Base-by-base conservation (phyloP, 345 rosid species). In the Melastoma malabathricum region DNA sequence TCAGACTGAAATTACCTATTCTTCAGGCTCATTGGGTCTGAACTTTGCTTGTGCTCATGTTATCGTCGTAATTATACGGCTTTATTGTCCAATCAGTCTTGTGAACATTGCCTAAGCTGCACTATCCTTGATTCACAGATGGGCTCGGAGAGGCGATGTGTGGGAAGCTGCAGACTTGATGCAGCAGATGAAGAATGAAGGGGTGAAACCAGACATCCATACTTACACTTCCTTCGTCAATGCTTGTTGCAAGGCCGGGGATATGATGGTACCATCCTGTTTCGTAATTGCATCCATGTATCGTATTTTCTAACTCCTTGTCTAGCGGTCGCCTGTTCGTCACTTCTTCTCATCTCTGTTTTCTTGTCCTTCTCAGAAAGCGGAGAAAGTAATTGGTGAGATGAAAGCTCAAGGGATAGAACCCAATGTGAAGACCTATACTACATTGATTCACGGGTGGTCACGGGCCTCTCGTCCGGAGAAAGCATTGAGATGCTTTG, bases 111-210 rank as follows among this genome's bases (percentile, higher is more conserved):
- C 18, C 29, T 31, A 0, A 54, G 48, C 23, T 41, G 29, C 46
- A 18, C 34, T 19, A 5, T 54, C 10, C 10, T 54, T 54, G 16
- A 13, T 22, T 18, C 59, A 27, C 57, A 90, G 98, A 75, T 90
- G 96, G 98, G 93, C 98, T 61, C 75, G 98, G 56, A 68, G 96
- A 68, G 98, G 98, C 13, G 96, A 86, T 75, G 84, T 90, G 19
- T 86, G 98, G 98, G 96, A 90, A 70, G 96, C 98, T 9, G 87
- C 86, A 25, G 98, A 90, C 57, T 75, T 90, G 64, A 80, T 90
- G 83, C 94, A 84, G 50, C 94, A 86, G 72, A 90, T 90, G 98
- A 86, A 71, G 45, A 75, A 61, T 48, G 98, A 76, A 64, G 85
- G 92, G 19, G 93, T 90, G 51, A 67, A 80, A 51, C 98, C 93